phyloP scores from a whole-genome alignment of 176 grass and related monocot genomes.

The Carex cristatella region DNA sequence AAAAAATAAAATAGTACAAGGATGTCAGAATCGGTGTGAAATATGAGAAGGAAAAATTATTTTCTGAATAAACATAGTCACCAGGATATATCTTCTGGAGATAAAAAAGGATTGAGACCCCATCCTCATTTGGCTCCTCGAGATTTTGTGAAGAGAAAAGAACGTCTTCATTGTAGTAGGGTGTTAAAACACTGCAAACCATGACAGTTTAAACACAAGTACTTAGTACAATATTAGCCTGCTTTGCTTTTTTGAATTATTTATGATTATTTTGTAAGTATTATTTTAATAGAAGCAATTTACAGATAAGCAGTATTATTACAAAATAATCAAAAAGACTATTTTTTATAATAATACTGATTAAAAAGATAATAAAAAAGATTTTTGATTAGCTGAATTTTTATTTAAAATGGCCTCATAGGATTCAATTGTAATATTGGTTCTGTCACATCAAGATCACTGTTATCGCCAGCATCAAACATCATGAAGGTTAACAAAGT shows the following conservation, averaged over 20 bases:
- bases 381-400: too few relatives aligned
- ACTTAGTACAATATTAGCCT: not conserved
- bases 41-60: not conserved
- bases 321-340: too few relatives aligned
- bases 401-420: too few relatives aligned
- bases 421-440: too few relatives aligned
- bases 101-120: conserved; percentile 97
- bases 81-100: conserved; percentile 99
- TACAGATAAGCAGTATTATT: too few relatives aligned
- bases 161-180: conserved; percentile 96
- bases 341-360: too few relatives aligned
- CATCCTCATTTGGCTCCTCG: conserved; percentile 84
- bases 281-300: too few relatives aligned
- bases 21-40: not conserved
- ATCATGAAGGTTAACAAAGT: not conserved
- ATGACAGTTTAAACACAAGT: not conserved
- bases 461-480: not conserved
- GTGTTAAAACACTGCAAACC: conserved; percentile 74
- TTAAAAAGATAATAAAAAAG: too few relatives aligned
- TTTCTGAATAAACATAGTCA: conserved; percentile 9
- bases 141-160: conserved; percentile 72
- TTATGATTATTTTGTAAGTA: too few relatives aligned
- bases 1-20: conserved; percentile 5
- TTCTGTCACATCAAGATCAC: not conserved
- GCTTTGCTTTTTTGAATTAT: not conserved